These are phyloP conservation scores for Leccinum rimulosum DNA, from an alignment of 768 basidiomycete genomes.

Conservation along the genomic window DNA sequence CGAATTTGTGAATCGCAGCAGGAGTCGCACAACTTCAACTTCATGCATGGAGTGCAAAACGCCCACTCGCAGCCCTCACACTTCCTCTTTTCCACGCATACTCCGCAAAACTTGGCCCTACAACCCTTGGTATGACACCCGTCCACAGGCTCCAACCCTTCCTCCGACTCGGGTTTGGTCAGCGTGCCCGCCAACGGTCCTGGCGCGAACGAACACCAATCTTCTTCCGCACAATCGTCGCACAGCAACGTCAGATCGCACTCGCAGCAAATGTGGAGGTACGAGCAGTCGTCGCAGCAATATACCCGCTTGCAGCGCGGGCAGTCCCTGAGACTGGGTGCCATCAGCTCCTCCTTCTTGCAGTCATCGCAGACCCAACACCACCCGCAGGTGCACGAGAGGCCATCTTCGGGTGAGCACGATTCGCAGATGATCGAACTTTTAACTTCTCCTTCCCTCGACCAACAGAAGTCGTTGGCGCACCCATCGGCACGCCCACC, in stretches of 20 bases:
- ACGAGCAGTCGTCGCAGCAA: conserved; percentile 20
- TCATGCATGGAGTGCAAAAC: conserved; percentile 15
- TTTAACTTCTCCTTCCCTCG: conserved; percentile 1
- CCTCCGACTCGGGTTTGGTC: too few species aligned
- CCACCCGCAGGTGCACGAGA: conserved; percentile 21
- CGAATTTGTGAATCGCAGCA: conserved; percentile 2
- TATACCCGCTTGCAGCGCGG: conserved; percentile 17
- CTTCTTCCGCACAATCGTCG: conserved; percentile 27
- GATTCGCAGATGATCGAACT: conserved; percentile 13
- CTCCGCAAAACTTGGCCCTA: not conserved
- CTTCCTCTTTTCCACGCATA: conserved; percentile 8
- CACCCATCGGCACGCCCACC: conserved; percentile 10
- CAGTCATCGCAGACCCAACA: conserved; percentile 27
- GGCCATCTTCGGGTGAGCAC: conserved; percentile 18
- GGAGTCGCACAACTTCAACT: conserved; percentile 1
- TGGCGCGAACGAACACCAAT: conserved; percentile 13
- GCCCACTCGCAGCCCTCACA: conserved; percentile 15
- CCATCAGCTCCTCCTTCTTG: conserved; percentile 1
- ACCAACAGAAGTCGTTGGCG: conserved; percentile 17
- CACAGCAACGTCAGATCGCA: conserved; percentile 22
- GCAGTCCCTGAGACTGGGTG: conserved; percentile 14
- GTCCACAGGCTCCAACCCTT: not conserved
- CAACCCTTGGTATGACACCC: not conserved
- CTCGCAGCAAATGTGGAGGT: conserved; percentile 20
- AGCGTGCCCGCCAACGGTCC: not conserved